Conservation (phyloP, 139 green algal genomes). For the Chlamydomonas urium region DNA sequence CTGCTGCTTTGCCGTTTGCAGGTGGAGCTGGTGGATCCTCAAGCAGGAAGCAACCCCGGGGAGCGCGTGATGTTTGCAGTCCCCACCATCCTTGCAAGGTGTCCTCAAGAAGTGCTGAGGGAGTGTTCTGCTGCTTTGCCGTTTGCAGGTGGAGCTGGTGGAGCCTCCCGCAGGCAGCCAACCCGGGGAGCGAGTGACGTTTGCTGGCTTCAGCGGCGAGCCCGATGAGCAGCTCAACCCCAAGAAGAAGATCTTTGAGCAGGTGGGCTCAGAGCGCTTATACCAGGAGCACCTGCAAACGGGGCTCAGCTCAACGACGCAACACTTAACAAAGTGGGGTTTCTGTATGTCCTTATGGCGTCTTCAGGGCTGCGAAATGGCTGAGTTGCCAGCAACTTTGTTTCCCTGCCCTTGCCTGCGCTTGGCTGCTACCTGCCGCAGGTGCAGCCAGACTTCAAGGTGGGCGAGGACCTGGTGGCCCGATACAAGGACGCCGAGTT, state of each 20-base stretch:
- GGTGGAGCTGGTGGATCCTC: too few species aligned
- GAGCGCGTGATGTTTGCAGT: too few species aligned
- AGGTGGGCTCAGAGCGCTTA: conserved; percentile 33
- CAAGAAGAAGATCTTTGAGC: conserved; percentile 88
- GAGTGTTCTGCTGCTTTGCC: too few species aligned
- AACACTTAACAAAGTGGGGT: neutral
- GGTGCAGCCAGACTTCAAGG: conserved; percentile 64
- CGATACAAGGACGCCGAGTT: conserved; percentile 71
- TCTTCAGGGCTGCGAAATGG: neutral
- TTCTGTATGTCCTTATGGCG: neutral
- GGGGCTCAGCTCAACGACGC: neutral
- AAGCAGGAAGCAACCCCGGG: too few species aligned
- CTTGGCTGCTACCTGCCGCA: conserved; percentile 14
- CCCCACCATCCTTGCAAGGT: too few species aligned
- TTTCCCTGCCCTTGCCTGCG: neutral
- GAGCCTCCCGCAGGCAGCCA: conserved; percentile 65
- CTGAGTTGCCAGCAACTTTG: neutral
- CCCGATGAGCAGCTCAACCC: conserved; percentile 84
- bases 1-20: too few species aligned
- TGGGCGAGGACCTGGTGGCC: conserved; percentile 50
- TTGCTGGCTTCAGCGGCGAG: conserved; percentile 63
- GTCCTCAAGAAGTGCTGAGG: too few species aligned
- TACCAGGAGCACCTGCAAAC: neutral
- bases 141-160: conserved; percentile 82
- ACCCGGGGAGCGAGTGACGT: conserved; percentile 69